Base-by-base conservation (phyloP, 768 basidiomycete genomes). In the Naganishia onofrii region DNA sequence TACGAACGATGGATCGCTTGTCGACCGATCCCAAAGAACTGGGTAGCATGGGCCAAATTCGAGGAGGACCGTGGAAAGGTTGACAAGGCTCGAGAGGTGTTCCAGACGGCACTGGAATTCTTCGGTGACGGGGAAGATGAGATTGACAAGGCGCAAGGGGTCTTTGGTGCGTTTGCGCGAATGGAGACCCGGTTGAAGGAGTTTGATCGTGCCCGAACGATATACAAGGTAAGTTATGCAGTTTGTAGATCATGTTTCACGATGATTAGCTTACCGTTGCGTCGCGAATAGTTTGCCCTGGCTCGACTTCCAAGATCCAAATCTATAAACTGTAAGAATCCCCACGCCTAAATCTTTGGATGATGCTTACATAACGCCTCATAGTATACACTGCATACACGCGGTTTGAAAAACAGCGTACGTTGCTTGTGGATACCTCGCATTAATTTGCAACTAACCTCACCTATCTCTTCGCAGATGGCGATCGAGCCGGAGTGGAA, bases 141-240 rank as follows among this genome's bases (percentile, higher is more conserved):
- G 75, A 86, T 93, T n/a, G 87, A 90, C 80, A 89, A 89, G 79
- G 85, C 93, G 5, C 95, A 99, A 82, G 90, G 89, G 5, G 92
- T 96, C 6, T 96, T 94, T 80, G 88, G 86, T 65, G 88, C 90
- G 1, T 96, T 98, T 81, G 94, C 94, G 0, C 92, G 91, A 83
- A 97, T 98, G 93, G 96, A 99, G 83, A 95, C 88, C 8, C 85
- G 96, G 66, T 78, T 93, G 76, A 98, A 97, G 82, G 96, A 99
- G 82, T 96, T 88, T 79, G 96, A 99, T 68, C 89, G 96, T 48
- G 94, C 96, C 3, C 85, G 96, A 68, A 92, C 96, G 31, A 97
- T 98, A 73, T 98, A 95, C 84, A 98, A 98, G 85, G 94, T 89
- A 74, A 48, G 84, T 76, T n/a, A n/a, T 28, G 26, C 31, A 51